These are phyloP conservation scores for Ophiostoma sp. DNA, from an alignment of 2,329 filamentous ascomycete genomes.

Conservation along the genomic window DNA sequence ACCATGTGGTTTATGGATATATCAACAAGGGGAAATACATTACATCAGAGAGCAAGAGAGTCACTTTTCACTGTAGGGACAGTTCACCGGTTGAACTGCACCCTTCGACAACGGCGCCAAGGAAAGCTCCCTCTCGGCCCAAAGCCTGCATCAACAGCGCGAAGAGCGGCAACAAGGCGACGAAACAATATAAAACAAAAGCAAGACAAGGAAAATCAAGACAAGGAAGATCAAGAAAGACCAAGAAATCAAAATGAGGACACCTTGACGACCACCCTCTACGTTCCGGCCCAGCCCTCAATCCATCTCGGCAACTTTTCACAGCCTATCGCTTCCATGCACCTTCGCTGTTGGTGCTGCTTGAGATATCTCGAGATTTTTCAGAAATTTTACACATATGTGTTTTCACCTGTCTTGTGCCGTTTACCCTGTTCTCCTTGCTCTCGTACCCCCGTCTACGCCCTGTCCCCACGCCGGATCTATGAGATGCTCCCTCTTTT, in stretches of 20 bases:
- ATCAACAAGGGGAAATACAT: background rate
- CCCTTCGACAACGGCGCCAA: background rate
- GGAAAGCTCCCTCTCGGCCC: background rate
- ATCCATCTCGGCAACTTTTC: background rate
- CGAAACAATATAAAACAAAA: background rate
- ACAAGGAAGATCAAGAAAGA: background rate
- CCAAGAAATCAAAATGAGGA: background rate
- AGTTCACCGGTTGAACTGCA: background rate
- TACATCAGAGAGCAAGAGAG: background rate
- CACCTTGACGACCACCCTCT: constrained; percentile 1
- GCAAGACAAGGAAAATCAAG: background rate
- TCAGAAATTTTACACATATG: background rate
- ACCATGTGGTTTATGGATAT: background rate
- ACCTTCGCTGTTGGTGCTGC: background rate
- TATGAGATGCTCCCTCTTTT: background rate
- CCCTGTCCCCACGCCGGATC: background rate
- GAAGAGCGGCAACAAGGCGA: background rate
- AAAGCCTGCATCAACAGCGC: background rate
- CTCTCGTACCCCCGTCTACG: background rate
- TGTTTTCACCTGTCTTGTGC: background rate
- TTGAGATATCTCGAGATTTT: background rate
- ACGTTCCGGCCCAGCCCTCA: background rate
- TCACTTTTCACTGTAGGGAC: background rate
- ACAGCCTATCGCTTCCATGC: constrained; percentile 26
- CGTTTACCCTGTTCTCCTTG: background rate